These are phyloP conservation scores for Phytophthora tubulina DNA, from an alignment of 352 stramenopile species.

Conservation along the genomic window DNA sequence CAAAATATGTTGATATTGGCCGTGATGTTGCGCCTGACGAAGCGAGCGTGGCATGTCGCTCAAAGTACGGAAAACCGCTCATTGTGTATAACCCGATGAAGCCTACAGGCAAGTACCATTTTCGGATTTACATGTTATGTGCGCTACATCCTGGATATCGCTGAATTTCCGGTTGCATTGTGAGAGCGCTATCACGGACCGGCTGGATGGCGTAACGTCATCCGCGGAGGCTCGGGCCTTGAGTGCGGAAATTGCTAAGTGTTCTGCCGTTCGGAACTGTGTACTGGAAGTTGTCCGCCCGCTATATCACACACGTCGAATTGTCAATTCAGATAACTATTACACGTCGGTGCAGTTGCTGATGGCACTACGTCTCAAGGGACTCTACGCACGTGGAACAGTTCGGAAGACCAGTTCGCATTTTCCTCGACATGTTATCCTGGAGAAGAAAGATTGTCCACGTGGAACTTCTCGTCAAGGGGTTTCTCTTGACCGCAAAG, in stretches of 20 bases:
- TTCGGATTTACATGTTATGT: constrained; percentile 42
- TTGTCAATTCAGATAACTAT: constrained; percentile 48
- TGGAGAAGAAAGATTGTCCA: constrained; percentile 25
- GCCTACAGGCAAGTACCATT: constrained; percentile 40
- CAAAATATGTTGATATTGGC: constrained; percentile 8
- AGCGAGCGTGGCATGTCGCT: constrained; percentile 13
- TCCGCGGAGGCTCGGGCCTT: neutral
- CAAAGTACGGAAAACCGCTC: neutral
- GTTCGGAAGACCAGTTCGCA: constrained; percentile 32
- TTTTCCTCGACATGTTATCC: constrained; percentile 32
- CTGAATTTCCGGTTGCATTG: constrained; percentile 43
- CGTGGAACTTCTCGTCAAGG: constrained; percentile 19
- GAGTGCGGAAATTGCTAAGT: constrained; percentile 28
- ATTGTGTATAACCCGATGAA: constrained; percentile 21
- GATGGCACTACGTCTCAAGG: constrained; percentile 27
- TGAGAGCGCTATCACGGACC: constrained; percentile 27
- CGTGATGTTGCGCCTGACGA: constrained; percentile 15
- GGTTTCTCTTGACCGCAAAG: constrained; percentile 16
- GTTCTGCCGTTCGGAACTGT: no score
- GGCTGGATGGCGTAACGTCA: constrained; percentile 15
- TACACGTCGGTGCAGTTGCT: constrained; percentile 51
- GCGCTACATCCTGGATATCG: constrained; percentile 34
- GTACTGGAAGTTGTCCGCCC: constrained; percentile 32
- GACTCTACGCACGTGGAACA: constrained; percentile 33
- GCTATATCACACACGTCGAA: constrained; percentile 24